Conservation (phyloP, 306 rosid genomes). For the Acacia crassicarpa region DNA sequence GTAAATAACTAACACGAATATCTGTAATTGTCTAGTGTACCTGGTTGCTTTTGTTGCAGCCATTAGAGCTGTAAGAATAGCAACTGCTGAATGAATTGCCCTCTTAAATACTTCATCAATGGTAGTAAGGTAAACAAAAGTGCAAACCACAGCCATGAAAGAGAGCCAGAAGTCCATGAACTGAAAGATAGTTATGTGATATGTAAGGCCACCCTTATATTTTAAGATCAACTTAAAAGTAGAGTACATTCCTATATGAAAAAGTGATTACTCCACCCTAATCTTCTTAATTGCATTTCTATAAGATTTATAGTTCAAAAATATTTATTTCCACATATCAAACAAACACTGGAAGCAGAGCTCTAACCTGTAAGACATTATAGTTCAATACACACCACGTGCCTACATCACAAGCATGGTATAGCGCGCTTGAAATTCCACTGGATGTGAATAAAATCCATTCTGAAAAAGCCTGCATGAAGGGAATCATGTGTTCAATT, state of each 20-base stretch:
- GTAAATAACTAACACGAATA: not conserved
- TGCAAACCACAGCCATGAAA: constrained; percentile 96
- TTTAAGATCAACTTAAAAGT: not conserved
- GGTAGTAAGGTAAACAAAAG: constrained; percentile 78
- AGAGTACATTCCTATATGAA: constrained; percentile 6
- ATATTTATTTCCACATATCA: not conserved
- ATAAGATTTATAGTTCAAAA: not conserved
- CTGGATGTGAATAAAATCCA: constrained; percentile 87
- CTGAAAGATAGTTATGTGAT: constrained; percentile 47
- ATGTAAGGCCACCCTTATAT: constrained; percentile 1
- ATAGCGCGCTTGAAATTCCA: constrained; percentile 84
- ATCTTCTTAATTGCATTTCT: constrained; percentile 14
- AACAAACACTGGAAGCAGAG: constrained; percentile 26
- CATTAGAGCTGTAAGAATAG: constrained; percentile 88
- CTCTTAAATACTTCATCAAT: constrained; percentile 74
- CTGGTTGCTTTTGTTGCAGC: constrained; percentile 88
- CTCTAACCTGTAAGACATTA: constrained; percentile 72
- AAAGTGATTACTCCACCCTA: not conserved
- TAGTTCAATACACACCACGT: constrained; percentile 83
- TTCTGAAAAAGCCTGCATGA: constrained; percentile 81
- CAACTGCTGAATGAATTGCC: constrained; percentile 76
- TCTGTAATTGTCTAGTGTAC: constrained; percentile 29
- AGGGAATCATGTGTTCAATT: constrained; percentile 20
- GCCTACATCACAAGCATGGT: constrained; percentile 98
- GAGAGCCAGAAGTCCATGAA: constrained; percentile 99